Evolutionary conservation across 192 early-diverging fungal genomes (phyloP).

Genomic region (Coemansia sp.): DNA sequence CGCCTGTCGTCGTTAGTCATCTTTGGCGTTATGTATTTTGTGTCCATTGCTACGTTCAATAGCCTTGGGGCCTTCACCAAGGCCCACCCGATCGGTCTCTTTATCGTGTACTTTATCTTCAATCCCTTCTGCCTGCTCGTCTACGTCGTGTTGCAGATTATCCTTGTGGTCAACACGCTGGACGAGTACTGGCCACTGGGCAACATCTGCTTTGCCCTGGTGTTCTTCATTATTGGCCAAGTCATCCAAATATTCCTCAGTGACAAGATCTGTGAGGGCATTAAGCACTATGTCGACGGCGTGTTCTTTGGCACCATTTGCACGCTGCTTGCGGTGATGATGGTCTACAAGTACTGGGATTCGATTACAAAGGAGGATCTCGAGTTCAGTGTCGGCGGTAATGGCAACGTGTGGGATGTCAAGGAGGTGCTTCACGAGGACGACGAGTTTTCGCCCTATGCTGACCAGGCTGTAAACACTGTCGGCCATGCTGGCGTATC

Average conservation of each 20-base stretch:
- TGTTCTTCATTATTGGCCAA: constrained; percentile 85
- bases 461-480: constrained; percentile 50
- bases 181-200: constrained; percentile 97
- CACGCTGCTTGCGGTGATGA: constrained; percentile 92
- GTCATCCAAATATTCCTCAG: constrained; percentile 82
- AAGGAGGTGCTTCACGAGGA: constrained; percentile 63
- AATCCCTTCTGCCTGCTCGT: constrained; percentile 76
- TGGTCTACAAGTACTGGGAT: constrained; percentile 99
- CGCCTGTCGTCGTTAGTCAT: constrained; percentile 80
- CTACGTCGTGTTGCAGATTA: constrained; percentile 87
- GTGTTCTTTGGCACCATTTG: constrained; percentile 94
- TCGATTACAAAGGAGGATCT: constrained; percentile 98
- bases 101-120: constrained; percentile 85
- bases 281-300: constrained; percentile 96
- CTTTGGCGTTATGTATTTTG: constrained; percentile 72
- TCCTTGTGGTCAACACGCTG: constrained; percentile 91
- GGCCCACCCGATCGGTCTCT: constrained; percentile 69
- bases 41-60: constrained; percentile 82
- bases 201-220: constrained; percentile 85
- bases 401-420: constrained; percentile 80
- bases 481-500: constrained; percentile 49
- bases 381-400: constrained; percentile 81
- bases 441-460: constrained; percentile 53
- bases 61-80: constrained; percentile 62
- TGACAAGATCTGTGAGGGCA: constrained; percentile 75